Evolutionary conservation across 2,329 filamentous ascomycete genomes (phyloP), one percentile per base, ranked within the genome.

Genomic region (Sporothrix pseudoabietina): DNA sequence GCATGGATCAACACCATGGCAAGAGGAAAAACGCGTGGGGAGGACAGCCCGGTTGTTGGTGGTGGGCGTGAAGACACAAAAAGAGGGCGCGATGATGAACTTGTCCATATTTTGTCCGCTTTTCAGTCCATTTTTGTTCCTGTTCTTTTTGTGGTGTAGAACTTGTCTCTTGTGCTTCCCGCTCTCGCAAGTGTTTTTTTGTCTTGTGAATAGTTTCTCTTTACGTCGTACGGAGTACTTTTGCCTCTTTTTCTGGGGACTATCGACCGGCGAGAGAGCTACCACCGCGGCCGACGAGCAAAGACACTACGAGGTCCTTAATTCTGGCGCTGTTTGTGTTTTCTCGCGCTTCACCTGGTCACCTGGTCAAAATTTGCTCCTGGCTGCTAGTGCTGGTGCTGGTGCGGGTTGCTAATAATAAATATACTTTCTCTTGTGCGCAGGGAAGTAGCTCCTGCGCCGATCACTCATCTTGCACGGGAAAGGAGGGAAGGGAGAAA

Each of bases 361-460:
- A 55, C 52, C 26, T 54, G 39, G 66, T 49, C 66, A 32, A 35
- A 22, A 41, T 44, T 35, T 54, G 26, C 14, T 4, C 3, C 19
- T 49, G 26, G 26, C 26, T 26, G 26, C 26, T 26, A 26, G 26
- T 26, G 26, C 26, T 26, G 44, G 26, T 26, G 26, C 26, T 26
- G 44, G 65, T 65, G 14, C 65, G 44, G 4, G 65, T 69, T 69
- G 47, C 66, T 69, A 69, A 69, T 69, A 69, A 69, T n/a, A n/a
- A n/a, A n/a, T n/a, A n/a, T 69, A 69, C 32, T 19, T 35, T n/a
- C n/a, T 8, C 26, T 59, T 16, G 3, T 59, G 22, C n/a, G 61
- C 35, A 44, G 61, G 26, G 30, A 52, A 35, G n/a, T n/a, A n/a
- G 59, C 59, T 65, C 35, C 39, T 41, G 35, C 16, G 49, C 49